A percentile compares a stretch with the other conserved stretches of the same genome.
Evolutionary conservation across 2,329 filamentous ascomycete genomes (phyloP).

Genomic region (Seiridium cupressi): DNA sequence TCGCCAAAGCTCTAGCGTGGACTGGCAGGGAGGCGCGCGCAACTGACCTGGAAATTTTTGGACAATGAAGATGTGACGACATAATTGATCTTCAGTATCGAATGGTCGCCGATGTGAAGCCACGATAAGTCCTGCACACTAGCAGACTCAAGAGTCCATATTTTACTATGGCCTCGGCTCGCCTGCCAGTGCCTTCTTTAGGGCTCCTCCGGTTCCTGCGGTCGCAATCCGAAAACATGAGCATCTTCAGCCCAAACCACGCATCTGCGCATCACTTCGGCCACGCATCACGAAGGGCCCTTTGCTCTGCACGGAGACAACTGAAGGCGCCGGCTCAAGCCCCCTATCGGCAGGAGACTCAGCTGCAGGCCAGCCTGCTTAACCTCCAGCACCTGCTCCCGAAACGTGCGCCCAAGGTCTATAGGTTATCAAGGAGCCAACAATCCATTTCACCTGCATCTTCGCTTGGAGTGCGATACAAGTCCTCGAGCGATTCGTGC

Average conservation of each 20-base stretch:
- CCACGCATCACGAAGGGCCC: conserved; percentile 13
- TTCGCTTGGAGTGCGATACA: conserved; percentile 22
- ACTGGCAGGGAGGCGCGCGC: background rate
- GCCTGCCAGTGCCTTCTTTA: conserved; percentile 48
- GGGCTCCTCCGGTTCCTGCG: conserved; percentile 71
- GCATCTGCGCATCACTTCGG: background rate
- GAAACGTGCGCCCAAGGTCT: conserved; percentile 9
- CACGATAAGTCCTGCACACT: background rate
- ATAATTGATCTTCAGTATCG: background rate
- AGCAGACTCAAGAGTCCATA: background rate
- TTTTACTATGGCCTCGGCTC: conserved; percentile 43
- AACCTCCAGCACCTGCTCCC: conserved; percentile 20
- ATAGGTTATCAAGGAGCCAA: conserved; percentile 8
- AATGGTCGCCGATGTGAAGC: conserved; percentile 6
- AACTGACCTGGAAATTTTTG: background rate
- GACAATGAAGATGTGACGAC: conserved; percentile 5
- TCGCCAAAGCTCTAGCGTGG: background rate
- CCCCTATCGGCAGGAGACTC: conserved; percentile 5
- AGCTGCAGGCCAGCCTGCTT: conserved; percentile 21
- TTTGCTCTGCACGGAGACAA: conserved; percentile 23
- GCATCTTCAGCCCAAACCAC: conserved; percentile 46
- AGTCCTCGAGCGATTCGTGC: conserved; percentile 23
- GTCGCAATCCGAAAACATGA: conserved; percentile 62
- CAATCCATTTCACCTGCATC: conserved; percentile 11
- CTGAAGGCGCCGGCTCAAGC: conserved; percentile 13